phyloP scores from a whole-genome alignment of 2,329 filamentous ascomycete genomes.

The Juglanconis juglandina region DNA sequence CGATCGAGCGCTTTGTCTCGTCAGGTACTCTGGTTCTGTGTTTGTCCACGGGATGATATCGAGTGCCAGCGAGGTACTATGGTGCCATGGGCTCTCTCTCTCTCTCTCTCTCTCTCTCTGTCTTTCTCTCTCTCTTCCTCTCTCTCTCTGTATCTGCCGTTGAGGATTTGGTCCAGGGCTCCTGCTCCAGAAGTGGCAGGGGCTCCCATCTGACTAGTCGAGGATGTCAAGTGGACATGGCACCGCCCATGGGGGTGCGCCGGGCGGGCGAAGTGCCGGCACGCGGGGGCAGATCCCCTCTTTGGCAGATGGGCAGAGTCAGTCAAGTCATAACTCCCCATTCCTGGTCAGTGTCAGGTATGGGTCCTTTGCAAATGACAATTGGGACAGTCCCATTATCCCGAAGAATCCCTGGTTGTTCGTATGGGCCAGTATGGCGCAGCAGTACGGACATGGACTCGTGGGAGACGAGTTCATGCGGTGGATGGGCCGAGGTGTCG shows the following conservation, averaged over 20 bases:
- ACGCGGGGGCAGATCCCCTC: background rate
- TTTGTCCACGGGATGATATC: no score
- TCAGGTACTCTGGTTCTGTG: no score
- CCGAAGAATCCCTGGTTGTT: background rate
- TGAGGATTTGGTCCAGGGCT: background rate
- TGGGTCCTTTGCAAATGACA: background rate
- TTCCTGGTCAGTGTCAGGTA: background rate
- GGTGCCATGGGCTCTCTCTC: background rate
- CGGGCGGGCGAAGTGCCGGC: background rate
- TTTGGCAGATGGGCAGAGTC: background rate
- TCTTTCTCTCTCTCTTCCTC: background rate
- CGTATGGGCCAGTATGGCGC: background rate
- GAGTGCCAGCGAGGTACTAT: no score
- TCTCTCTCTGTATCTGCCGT: background rate
- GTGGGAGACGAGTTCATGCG: no score
- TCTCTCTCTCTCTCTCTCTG: background rate
- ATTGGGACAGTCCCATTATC: background rate
- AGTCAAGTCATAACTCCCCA: background rate
- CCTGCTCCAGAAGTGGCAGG: background rate
- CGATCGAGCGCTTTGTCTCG: background rate
- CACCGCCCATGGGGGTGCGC: background rate
- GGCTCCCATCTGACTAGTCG: background rate
- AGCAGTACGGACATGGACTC: no score
- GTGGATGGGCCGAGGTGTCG: no score
- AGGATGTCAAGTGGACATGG: background rate